Percentiles rank a stretch among this genome's conserved stretches.
phyloP scores from a whole-genome alignment of 1,284 basidiomycete genomes.

The Pseudozyma sp. region DNA sequence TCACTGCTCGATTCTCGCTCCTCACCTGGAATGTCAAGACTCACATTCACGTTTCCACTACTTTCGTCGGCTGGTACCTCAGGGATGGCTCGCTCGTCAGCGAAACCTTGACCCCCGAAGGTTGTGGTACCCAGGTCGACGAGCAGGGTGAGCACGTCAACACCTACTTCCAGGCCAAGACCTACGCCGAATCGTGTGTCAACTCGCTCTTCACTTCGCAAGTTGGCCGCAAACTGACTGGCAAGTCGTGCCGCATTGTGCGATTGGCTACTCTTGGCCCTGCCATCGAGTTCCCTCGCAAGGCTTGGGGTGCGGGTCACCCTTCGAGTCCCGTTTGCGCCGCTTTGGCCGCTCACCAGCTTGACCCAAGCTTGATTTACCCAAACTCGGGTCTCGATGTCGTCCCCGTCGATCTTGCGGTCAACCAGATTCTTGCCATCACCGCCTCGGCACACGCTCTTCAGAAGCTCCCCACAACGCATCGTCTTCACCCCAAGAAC shows the following conservation, averaged over 20 bases:
- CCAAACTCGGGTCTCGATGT: constrained; percentile 47
- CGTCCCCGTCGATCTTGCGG: constrained; percentile 46
- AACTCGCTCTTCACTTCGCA: constrained; percentile 50
- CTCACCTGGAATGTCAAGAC: constrained; percentile 53
- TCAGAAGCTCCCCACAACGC: constrained; percentile 38
- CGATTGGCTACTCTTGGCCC: constrained; percentile 47
- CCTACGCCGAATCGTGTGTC: constrained; percentile 46
- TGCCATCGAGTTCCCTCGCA: constrained; percentile 44
- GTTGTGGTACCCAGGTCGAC: constrained; percentile 30
- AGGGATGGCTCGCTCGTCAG: constrained; percentile 44
- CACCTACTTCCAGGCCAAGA: constrained; percentile 56
- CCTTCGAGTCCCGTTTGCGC: constrained; percentile 51
- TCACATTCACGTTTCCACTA: constrained; percentile 52
- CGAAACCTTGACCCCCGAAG: constrained; percentile 40
- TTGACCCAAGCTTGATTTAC: constrained; percentile 30
- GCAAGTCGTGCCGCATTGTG: constrained; percentile 48
- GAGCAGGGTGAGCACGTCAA: constrained; percentile 47
- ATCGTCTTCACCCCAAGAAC: constrained; percentile 47
- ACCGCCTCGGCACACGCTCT: constrained; percentile 44
- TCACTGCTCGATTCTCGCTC: constrained; percentile 48
- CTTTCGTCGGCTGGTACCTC: constrained; percentile 52
- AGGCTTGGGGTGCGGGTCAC: constrained; percentile 48
- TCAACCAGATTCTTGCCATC: constrained; percentile 51
- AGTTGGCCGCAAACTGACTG: constrained; percentile 42
- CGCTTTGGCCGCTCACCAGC: constrained; percentile 32